Base-by-base conservation (phyloP, 345 rosid genomes). In the Acer saccharum region DNA sequence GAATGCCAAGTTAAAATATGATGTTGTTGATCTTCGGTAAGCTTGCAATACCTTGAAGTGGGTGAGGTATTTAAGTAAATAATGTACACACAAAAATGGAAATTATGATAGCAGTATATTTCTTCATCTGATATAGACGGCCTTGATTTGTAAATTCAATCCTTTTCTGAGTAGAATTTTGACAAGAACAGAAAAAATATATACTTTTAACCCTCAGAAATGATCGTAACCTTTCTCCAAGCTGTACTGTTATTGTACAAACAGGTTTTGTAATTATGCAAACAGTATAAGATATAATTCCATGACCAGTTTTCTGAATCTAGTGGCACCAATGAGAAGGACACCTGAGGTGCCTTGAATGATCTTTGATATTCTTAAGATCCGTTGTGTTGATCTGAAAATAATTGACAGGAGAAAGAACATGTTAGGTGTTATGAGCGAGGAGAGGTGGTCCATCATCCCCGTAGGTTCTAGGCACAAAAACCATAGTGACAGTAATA, bases 21-120 rank as follows among this genome's bases (percentile, higher is more conserved):
- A 97, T n/a, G 88, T 97, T 74, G 81, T 94, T 58, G 98, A 94
- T 89, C 99, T 97, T 76, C 94, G 98, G 74, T 94, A 69, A 90
- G 84, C 75, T 46, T 69, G 73, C 61, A 68, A 62, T 62, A 46
- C 11, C 32, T 58, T 18, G 55, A 71, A 2, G 16, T 48, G 6
- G 44, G 18, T 16, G 29, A 68, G 73, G 73, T 66, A 10, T 64
- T 62, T 50, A 29, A 46, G 72, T 41, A 55, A 57, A 68, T 58
- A 67, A 16, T 50, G 46, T 58, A n/a, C 10, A 39, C 10, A 1
- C 0, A 2, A 6, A 63, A 52, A 9, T 4, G 54, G 20, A 50
- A 50, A 50, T 64, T 57, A 20, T 14, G 61, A 29, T 23, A 29
- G 12, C 5, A 7, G 18, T 21, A 16, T 8, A 68, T 67, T 68